Evolutionary conservation across 1,284 basidiomycete genomes (phyloP), one percentile per base, ranked within the genome.

Genomic region (Moesziomyces parantarcticus): DNA sequence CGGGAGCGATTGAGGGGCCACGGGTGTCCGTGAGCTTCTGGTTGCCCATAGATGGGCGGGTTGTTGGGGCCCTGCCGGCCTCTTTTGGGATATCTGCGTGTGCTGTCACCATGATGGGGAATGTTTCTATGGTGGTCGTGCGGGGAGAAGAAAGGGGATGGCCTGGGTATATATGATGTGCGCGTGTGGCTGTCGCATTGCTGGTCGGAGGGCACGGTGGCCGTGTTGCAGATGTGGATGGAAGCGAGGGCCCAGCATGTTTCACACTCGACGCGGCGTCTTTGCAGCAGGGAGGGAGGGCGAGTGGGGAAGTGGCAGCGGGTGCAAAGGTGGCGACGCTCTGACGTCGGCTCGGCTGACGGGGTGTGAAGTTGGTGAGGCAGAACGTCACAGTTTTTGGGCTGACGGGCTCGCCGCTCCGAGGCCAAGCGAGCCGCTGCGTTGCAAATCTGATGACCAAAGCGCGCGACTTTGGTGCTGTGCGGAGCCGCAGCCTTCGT

Each of bases 1-100:
- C 77, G 48, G 77, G 77, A n/a, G 77, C 75, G 50, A 79, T 65
- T 36, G 75, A 59, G 18, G 69, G 69, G 16, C 46, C 64, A 6
- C 74, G 44, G 58, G 46, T 53, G 47, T 74, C 72, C 25, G 75
- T 74, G 22, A 76, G 59, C 52, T 63, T 57, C 48, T 76, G 76
- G 18, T 73, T 49, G 43, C 68, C 72, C 54, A 76, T 59, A 0
- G 63, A 42, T 7, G 76, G 73, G 9, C 73, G 61, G 10, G 52
- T 61, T 11, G 59, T 53, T 4, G 69, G 57, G 22, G 63, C 43
- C 21, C 18, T 36, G 29, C 70, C 76, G 14, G 74, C 74, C 50
- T 66, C 74, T 45, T 63, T 52, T 18, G 76, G 76, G 11, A 51
- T 47, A 16, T 61, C 40, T 11, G 42, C 32, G 21, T 44, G 26